Percentiles rank a stretch among this genome's conserved stretches.
Conservation (phyloP, 495 filamentous ascomycete species). For the Platismatia glauca region DNA sequence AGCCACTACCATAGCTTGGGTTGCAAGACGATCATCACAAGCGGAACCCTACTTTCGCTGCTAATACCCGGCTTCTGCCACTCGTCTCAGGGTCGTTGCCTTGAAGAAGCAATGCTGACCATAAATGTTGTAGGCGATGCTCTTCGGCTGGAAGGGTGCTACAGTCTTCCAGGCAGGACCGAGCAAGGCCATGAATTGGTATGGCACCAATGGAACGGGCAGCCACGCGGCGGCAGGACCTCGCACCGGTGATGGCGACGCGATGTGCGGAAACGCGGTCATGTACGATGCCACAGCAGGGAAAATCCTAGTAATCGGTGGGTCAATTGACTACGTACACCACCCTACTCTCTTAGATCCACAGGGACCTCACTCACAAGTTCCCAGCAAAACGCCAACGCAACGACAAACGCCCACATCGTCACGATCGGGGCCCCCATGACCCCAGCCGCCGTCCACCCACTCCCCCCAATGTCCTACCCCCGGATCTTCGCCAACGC, state of each 20-base stretch:
- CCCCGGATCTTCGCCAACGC: constrained; percentile 45
- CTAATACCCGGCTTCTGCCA: background rate
- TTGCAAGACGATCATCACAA: background rate
- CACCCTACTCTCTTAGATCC: background rate
- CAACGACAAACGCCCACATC: constrained; percentile 37
- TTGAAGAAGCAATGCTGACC: background rate
- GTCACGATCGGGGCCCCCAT: constrained; percentile 38
- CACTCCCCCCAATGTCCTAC: constrained; percentile 36
- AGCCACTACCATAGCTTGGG: background rate
- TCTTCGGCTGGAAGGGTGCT: constrained; percentile 51
- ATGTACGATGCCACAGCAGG: constrained; percentile 50
- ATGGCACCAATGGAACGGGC: constrained; percentile 35
- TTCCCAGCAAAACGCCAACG: constrained; percentile 24
- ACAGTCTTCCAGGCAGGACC: constrained; percentile 53
- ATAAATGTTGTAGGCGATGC: constrained; percentile 33
- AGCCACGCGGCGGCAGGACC: constrained; percentile 30
- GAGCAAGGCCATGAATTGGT: constrained; percentile 51
- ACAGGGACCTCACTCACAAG: background rate
- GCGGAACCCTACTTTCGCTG: background rate
- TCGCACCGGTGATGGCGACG: constrained; percentile 38
- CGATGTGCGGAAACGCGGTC: constrained; percentile 45
- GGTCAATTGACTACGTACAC: constrained; percentile 35
- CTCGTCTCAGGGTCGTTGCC: background rate
- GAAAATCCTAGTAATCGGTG: constrained; percentile 47
- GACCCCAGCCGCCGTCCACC: constrained; percentile 25